Percentiles rank a stretch among this genome's conserved stretches.
Evolutionary conservation across 2,329 filamentous ascomycete species (phyloP).

Genomic region (Alternaria gaisen): DNA sequence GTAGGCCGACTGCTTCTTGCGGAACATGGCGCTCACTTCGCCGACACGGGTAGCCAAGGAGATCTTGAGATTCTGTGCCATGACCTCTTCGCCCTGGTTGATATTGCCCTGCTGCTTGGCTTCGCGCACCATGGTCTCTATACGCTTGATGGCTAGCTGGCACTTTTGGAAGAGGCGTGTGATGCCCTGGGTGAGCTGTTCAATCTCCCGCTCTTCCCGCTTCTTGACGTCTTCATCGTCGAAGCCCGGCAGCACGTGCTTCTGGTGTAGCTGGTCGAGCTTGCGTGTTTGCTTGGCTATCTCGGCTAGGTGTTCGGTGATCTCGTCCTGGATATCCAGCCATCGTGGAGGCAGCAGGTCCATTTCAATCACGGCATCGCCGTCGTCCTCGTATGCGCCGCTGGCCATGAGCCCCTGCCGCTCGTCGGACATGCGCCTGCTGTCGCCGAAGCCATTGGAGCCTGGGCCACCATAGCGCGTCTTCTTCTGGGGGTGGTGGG

Average conservation of each 20-base stretch:
- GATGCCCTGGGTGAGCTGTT: conserved; percentile 87
- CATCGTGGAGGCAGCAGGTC: conserved; percentile 93
- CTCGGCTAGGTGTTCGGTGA: conserved; percentile 80
- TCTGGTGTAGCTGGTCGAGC: conserved; percentile 93
- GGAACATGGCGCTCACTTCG: conserved; percentile 88
- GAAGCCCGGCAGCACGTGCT: conserved; percentile 95
- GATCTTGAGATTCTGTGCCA: conserved; percentile 96
- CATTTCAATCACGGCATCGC: conserved; percentile 98
- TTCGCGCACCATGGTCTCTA: conserved; percentile 87
- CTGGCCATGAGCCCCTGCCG: conserved; percentile 85
- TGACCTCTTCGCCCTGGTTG: conserved; percentile 85
- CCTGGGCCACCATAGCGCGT: conserved; percentile 66
- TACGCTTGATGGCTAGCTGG: conserved; percentile 84
- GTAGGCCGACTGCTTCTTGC: conserved; percentile 97
- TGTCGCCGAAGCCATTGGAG: conserved; percentile 63
- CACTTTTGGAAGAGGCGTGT: conserved; percentile 90
- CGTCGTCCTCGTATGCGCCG: conserved; percentile 81
- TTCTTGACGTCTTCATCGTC: conserved; percentile 92
- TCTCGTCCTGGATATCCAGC: conserved; percentile 94
- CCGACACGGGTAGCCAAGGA: conserved; percentile 88
- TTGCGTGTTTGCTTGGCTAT: conserved; percentile 84
- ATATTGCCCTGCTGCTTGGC: conserved; percentile 76
- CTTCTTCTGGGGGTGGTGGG: conserved; percentile 91
- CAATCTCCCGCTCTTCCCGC: conserved; percentile 88
- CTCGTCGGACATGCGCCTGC: conserved; percentile 64